Conservation (phyloP, 352 stramenopile genomes). For the Globisporangium canariense region DNA sequence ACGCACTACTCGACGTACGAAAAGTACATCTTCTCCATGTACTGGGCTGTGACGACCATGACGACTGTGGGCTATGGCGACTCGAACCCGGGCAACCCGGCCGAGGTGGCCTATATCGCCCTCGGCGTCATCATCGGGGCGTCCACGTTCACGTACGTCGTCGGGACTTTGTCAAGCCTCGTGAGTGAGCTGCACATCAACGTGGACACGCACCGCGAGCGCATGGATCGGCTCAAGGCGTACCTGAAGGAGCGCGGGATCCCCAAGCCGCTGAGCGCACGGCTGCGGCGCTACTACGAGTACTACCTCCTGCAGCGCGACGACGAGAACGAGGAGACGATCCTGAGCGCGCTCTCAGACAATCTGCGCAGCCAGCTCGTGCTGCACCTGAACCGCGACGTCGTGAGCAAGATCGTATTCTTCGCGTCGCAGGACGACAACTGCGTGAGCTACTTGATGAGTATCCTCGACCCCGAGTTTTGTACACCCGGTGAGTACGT, state of each 20-base stretch:
- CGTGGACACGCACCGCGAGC: slow-evolving; percentile 45
- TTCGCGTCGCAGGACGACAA: slow-evolving; percentile 76
- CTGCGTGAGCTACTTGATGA: slow-evolving; percentile 82
- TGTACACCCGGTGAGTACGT: slow-evolving; percentile 77
- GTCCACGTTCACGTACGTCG: slow-evolving; percentile 75
- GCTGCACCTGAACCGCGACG: slow-evolving; percentile 74
- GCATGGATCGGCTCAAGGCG: slow-evolving; percentile 74
- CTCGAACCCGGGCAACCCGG: slow-evolving; percentile 46
- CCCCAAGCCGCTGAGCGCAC: slow-evolving; percentile 42
- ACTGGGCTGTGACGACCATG: slow-evolving; percentile 79
- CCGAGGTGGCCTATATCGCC: slow-evolving; percentile 54
- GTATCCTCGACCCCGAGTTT: slow-evolving; percentile 75
- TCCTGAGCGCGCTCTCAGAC: slow-evolving; percentile 67
- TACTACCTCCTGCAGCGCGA: slow-evolving; percentile 77
- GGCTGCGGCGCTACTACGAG: slow-evolving; percentile 75
- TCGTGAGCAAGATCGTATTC: slow-evolving; percentile 80
- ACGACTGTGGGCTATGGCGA: slow-evolving; percentile 81
- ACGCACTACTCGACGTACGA: slow-evolving; percentile 31
- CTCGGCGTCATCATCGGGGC: slow-evolving; percentile 55
- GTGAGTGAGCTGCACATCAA: slow-evolving; percentile 66
- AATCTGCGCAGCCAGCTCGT: slow-evolving; percentile 73
- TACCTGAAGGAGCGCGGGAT: slow-evolving; percentile 69
- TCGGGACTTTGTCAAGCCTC: slow-evolving; percentile 72
- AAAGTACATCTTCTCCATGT: slow-evolving; percentile 70
- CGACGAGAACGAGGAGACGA: slow-evolving; percentile 67